Evolutionary conservation across 257 asterid genomes (phyloP).

Genomic region (Verbena officinalis): DNA sequence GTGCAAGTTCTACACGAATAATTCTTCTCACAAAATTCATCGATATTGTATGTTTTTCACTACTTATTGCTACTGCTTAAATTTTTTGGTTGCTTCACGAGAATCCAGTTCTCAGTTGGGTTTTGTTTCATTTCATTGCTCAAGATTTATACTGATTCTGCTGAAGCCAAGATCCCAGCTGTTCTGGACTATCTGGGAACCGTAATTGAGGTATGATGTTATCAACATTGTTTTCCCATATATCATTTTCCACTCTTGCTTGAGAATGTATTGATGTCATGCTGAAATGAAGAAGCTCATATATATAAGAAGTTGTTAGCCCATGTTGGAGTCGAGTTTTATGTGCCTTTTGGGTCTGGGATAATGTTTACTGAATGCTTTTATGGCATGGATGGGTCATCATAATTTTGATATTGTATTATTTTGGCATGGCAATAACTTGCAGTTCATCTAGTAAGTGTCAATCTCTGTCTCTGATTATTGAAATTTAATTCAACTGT

Average conservation of each 20-base stretch:
- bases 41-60: background rate
- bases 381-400: background rate
- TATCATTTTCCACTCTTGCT: constrained; percentile 8
- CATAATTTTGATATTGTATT: background rate
- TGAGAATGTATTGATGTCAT: constrained; percentile 17
- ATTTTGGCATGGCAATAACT: background rate
- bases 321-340: constrained; percentile 4
- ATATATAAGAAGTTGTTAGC: background rate
- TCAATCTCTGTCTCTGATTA: background rate
- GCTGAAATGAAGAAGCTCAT: constrained; percentile 22
- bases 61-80: background rate
- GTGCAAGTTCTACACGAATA: constrained; percentile 6
- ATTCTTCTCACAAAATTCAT: constrained; percentile 1
- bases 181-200: constrained; percentile 93
- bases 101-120: background rate
- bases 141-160: constrained; percentile 83
- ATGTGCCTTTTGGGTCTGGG: background rate
- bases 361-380: constrained; percentile 4
- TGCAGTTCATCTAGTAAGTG: constrained; percentile 2
- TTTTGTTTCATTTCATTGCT: constrained; percentile 26
- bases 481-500: background rate
- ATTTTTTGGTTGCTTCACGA: constrained; percentile 24
- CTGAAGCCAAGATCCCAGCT: constrained; percentile 88
- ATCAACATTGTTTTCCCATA: constrained; percentile 24
- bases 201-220: constrained; percentile 64